Evolutionary conservation across 106 monocot species (phyloP), one percentile per base, ranked within the genome.

Genomic region (Cymbidium sinense): DNA sequence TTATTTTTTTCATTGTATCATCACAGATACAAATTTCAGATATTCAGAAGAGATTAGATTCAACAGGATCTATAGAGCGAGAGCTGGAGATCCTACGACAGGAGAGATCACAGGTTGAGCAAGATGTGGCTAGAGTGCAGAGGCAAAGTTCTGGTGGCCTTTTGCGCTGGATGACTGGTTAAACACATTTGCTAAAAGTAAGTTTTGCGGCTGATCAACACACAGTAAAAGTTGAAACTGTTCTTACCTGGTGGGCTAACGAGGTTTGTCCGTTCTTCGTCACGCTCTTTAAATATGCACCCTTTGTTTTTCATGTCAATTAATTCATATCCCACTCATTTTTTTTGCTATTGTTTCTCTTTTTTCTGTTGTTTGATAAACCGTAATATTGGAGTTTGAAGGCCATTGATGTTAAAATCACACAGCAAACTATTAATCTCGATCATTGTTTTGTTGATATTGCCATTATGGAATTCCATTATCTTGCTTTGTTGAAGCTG

Each of bases 121-220:
- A 47, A 47, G 86, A 81, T 30, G 52, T 65, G 64, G 64, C 44
- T 33, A 64, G 47, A 72, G 11, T 77, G 72, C 78, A 86, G 70
- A 75, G 35, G 75, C 88, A 90, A 83, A 81, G 30, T 65, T 94
- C 96, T n/a, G 87, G 87, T 0, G 86, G 96, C 28, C 74, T 93
- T 74, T 93, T 91, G 93, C 75, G 82, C 29, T 96, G 96, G 96
- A 76, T 86, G 81, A 35, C 84, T 21, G 89, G 96, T 35, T 54
- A 74, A 61, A 47, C 47, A 17, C 15, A 47, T 15, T 13, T 47
- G 47, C 47, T 13, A 13, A 47, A 47, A 47, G 47, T 47, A 47
- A 39, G 37, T 39, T n/a, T 39, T 47, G 47, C 13, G 13, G 47
- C 47, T 47, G 15, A 47, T 47, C 13, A 47, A 13, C 47, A 15